Base-by-base conservation (phyloP, 371 early-diverging fungal species). In the Syncephalastrum sp. region DNA sequence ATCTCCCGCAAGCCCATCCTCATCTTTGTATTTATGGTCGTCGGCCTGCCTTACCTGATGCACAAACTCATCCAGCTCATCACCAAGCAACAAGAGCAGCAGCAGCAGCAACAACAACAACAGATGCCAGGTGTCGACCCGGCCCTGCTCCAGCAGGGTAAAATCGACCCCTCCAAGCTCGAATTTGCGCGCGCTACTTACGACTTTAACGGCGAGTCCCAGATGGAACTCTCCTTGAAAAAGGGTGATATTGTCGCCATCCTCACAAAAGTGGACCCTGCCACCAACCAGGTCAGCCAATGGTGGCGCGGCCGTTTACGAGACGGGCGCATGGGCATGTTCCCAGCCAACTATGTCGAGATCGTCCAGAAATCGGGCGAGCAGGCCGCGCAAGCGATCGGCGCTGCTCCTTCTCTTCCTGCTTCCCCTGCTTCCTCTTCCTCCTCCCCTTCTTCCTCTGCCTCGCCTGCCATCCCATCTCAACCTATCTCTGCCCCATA, bases 241-340 rank as follows among this genome's bases (percentile, higher is more conserved):
- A 82, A 84, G 57, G 97, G 96, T 12, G 96, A 96, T 38, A 76
- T 91, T 21, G 81, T 98, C 23, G 93, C 94, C 1, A 84, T 98
- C 58, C 64, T 88, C 60, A 85, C 81, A 53, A 89, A 86, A 65
- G 76, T 77, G 3, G 94, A 94, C 66, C 86, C 91, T 19, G 83
- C 82, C 53, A 74, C 79, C 3, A 91, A 90, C 1, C 82, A 83
- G n/a, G 85, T 88, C 24, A 86, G 86, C 54, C 78, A 81, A 68
- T 97, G 97, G 97, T 98, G 98, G 98, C 79, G 90, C 47, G 97
- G 97, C 16, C 69, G 91, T 52, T 70, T 87, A 14, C 82, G 92
- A 43, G 79, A 82, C 50, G 97, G 98, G 0, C 75, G 77, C 14
- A 83, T 92, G 61, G 98, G 97, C 4, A 74, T 91, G 47, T 96